Evolutionary conservation across 768 basidiomycete genomes (phyloP), one percentile per base, ranked within the genome.

Genomic region (Phaeotremella skinneri): DNA sequence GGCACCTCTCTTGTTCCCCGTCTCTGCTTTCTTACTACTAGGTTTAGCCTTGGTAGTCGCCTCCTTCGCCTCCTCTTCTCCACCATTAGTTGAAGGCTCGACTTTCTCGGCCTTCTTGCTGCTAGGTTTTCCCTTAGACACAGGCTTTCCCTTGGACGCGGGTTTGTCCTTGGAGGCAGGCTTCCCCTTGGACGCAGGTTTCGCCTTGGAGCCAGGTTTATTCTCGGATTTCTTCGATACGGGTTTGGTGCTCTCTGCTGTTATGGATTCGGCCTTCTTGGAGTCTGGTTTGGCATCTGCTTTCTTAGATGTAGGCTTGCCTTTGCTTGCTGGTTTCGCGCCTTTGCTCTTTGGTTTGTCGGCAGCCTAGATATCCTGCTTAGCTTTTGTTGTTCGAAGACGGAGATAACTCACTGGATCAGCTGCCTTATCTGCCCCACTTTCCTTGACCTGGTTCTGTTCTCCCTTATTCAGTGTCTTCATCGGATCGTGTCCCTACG

Each of bases 401-500:
- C 13, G 31, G 23, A 53, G n/a, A 13, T 25, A 31, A 30, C 23
- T 45, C 37, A 23, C 55, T 13, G 42, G 30, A 49, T 56, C 55
- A 6, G 17, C 31, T 20, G 26, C 32, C 25, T 34, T 48, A 26
- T 55, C 41, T 16, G 54, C 27, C 29, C 41, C 26, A 29, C 41
- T 59, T 1, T 31, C 49, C 49, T 53, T 53, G 16, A 37, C 49
- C 26, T 52, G 41, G 30, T 63, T 61, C 43, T 60, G 51, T 17
- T 58, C 56, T 9, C 56, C 32, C 21, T 61, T 48, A 42, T 59
- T 30, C 3, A 66, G 21, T 9, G 68, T 65, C 51, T 75, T 75
- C 50, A 75, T 59, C 20, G 72, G 72, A 51, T 75, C 74, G 56
- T 75, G 74, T 5, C 74, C 74, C 74, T 68, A 26, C 51, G 47